Evolutionary conservation across 2,329 filamentous ascomycete species (phyloP).

Genomic region (Ophiostoma triangulosporum): DNA sequence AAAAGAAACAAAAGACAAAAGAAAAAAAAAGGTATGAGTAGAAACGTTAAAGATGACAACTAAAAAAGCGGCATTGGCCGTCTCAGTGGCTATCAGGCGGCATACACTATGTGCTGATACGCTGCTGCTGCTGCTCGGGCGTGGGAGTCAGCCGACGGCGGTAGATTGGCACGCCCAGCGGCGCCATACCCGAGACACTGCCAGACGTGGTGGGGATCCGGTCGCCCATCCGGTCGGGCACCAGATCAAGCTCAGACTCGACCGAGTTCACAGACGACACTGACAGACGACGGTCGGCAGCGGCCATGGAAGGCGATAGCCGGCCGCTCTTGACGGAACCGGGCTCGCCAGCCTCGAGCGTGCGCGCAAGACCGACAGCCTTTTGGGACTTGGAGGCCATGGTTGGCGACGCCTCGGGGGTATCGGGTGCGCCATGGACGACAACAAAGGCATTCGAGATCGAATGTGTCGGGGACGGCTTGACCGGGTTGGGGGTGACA

Average conservation of each 20-base stretch:
- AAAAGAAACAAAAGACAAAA: too few relatives aligned
- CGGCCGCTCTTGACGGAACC: constrained; percentile 1
- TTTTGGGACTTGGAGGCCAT: constrained; percentile 29
- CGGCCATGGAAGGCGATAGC: background rate
- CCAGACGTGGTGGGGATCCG: constrained; percentile 31
- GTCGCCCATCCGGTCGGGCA: constrained; percentile 50
- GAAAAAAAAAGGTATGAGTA: background rate
- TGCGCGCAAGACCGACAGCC: background rate
- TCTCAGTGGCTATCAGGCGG: constrained; percentile 11
- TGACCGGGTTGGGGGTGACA: constrained; percentile 9
- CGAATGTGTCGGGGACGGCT: background rate
- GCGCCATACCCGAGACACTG: constrained; percentile 16
- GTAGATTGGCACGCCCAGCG: constrained; percentile 12
- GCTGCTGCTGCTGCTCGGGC: constrained; percentile 28
- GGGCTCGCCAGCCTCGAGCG: background rate
- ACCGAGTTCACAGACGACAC: background rate
- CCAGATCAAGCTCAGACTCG: constrained; percentile 36
- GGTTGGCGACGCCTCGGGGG: constrained; percentile 25
- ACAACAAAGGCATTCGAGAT: constrained; percentile 14
- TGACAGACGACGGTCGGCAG: background rate
- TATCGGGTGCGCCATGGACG: constrained; percentile 25
- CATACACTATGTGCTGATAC: background rate
- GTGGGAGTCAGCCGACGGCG: constrained; percentile 31
- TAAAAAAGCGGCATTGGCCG: background rate
- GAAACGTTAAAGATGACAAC: background rate